These are phyloP conservation scores for Golubevia sp. DNA, from an alignment of 1,284 basidiomycete species.

Conservation along the genomic window DNA sequence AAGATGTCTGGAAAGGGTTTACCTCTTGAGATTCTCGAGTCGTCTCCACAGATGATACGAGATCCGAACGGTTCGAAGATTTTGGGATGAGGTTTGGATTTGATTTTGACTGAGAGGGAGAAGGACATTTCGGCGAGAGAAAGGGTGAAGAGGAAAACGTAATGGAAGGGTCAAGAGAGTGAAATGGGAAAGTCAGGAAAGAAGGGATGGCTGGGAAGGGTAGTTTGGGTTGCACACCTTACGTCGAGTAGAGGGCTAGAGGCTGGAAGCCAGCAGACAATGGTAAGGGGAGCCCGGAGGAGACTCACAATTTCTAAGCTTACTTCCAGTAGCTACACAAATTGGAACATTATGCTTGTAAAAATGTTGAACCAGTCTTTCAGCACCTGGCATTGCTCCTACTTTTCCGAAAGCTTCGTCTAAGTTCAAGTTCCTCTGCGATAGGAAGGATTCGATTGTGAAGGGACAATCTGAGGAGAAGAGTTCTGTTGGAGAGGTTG, in stretches of 20 bases:
- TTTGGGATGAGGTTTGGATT: conserved; percentile 31
- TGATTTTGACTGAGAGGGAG: conserved; percentile 39
- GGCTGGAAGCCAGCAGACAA: neutral
- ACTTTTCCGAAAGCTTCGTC: conserved; percentile 49
- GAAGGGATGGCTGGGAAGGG: neutral
- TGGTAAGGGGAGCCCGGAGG: neutral
- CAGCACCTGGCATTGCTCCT: conserved; percentile 55
- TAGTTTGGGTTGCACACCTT: too few species aligned
- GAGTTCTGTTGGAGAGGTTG: neutral
- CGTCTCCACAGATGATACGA: conserved; percentile 56
- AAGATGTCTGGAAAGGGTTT: conserved; percentile 61
- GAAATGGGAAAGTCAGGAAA: neutral
- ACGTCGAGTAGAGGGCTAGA: neutral
- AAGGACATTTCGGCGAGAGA: neutral
- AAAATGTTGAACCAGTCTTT: conserved; percentile 50
- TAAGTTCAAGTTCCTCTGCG: conserved; percentile 41
- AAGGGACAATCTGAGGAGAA: conserved; percentile 50
- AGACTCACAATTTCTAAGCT: conserved; percentile 40
- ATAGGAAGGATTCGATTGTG: conserved; percentile 48
- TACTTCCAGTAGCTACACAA: conserved; percentile 53
- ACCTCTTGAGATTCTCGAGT: conserved; percentile 38
- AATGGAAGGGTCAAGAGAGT: neutral
- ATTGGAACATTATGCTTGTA: conserved; percentile 53
- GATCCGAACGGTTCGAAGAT: conserved; percentile 47
- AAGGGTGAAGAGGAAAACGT: neutral